These are phyloP conservation scores for Acacia melanoxylon DNA, from an alignment of 306 rosid species.

Conservation along the genomic window DNA sequence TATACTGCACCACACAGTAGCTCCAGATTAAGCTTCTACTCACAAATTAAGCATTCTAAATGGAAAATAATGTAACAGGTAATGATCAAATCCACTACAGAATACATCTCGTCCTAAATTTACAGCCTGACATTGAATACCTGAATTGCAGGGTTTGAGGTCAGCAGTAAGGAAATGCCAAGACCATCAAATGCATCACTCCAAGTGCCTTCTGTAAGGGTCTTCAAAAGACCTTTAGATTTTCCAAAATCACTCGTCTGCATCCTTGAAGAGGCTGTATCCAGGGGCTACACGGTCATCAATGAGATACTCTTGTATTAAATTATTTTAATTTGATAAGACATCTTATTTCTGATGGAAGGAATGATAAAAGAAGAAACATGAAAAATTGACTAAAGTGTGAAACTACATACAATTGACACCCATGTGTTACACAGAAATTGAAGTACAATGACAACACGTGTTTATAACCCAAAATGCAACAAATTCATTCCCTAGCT, in stretches of 20 bases:
- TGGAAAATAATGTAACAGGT: slow-evolving; percentile 14
- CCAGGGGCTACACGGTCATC: slow-evolving; percentile 79
- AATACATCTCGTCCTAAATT: background rate
- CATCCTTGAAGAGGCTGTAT: slow-evolving; percentile 97
- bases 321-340: slow-evolving; percentile 26
- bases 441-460: background rate
- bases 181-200: slow-evolving; percentile 95
- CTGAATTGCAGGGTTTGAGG: slow-evolving; percentile 97
- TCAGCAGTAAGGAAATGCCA: slow-evolving; percentile 83
- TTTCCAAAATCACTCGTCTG: slow-evolving; percentile 97
- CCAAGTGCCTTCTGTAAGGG: slow-evolving; percentile 91
- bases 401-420: slow-evolving; percentile 3
- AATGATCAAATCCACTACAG: background rate
- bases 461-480: slow-evolving; percentile 4
- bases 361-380: slow-evolving; percentile 19
- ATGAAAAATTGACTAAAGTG: background rate
- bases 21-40: slow-evolving; percentile 34
- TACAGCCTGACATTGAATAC: slow-evolving; percentile 39
- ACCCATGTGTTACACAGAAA: background rate
- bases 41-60: slow-evolving; percentile 11
- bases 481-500: background rate
- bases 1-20: slow-evolving; percentile 57
- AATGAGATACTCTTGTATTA: slow-evolving; percentile 44
- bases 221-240: slow-evolving; percentile 82
- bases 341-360: slow-evolving; percentile 14